Percentiles rank a stretch among this genome's conserved stretches.
phyloP scores from a whole-genome alignment of 2,329 filamentous ascomycete genomes.

The Pyricularia pennisetigena region DNA sequence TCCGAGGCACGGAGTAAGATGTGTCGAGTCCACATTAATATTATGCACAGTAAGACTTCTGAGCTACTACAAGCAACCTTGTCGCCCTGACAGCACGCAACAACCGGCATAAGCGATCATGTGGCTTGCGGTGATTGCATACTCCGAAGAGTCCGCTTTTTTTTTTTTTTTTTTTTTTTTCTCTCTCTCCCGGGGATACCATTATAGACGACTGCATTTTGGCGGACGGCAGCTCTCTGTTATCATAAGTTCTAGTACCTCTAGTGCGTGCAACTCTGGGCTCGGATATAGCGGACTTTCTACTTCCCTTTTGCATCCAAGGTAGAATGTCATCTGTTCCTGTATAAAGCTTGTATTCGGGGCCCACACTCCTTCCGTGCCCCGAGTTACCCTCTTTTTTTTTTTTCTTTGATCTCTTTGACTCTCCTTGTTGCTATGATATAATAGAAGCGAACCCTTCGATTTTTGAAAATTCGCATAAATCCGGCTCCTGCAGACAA shows the following conservation, averaged over 20 bases:
- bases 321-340: background rate
- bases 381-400: background rate
- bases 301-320: background rate
- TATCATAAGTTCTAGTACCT: background rate
- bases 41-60: too few species aligned
- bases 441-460: background rate
- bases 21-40: too few species aligned
- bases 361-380: background rate
- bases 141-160: background rate
- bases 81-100: background rate
- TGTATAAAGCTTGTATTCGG: background rate
- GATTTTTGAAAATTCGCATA: background rate
- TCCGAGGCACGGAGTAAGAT: too few species aligned
- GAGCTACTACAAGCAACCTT: background rate
- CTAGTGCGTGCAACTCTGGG: background rate
- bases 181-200: background rate
- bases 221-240: background rate
- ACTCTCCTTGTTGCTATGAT: background rate
- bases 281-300: background rate
- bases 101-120: background rate
- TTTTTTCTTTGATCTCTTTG: too few species aligned
- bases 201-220: background rate
- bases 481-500: background rate
- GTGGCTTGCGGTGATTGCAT: background rate
- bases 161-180: background rate